Base-by-base conservation (phyloP, 768 basidiomycete species). In the Mycena venus region DNA sequence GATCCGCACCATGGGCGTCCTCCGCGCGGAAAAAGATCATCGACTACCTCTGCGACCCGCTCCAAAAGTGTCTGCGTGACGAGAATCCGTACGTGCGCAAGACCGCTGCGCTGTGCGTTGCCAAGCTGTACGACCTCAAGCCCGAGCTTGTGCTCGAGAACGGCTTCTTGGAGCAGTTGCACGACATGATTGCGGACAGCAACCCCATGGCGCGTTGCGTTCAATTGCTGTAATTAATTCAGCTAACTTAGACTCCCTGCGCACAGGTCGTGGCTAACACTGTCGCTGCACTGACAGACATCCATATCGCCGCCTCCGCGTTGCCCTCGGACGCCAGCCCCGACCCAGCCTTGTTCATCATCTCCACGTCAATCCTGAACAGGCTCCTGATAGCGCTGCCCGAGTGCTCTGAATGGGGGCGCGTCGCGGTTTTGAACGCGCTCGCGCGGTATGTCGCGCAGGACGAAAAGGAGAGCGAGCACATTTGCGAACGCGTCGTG, bases 21-120 rank as follows among this genome's bases (percentile, higher is more conserved):
- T 99, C 59, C 94, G 97, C 49, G 97, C 98, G 11, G 98, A 99
- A 83, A n/a, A 99, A 99, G 91, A 99, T 99, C 82, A 96, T 99
- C 83, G 97, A 99, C 86, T 99, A 99, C 84, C 91, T 99, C n/a
- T 96, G 94, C 78, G 95, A 97, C 82, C 98, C 98, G 0, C 86
- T 99, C 4, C 94, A 96, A 78, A 95, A 96, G 79, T 96, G 95
- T 78, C 87, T 99, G 31, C 91, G 92, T 51, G 98, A 99, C 84
- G 97, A 99, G 78, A 98, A 98, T 79, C 98, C 98, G 1, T 99
- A 99, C 82, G 98, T 99, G 34, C 92, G 98, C 78, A 99, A 99
- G 88, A 99, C 98, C 8, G 98, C 97, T 1, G 97, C 97, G 11
- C 86, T 99, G 11, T 98, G 98, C 72, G 98, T 99, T 25, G 97